Conservation (phyloP, 805 yeast species). For the Candida palmyrensis region DNA sequence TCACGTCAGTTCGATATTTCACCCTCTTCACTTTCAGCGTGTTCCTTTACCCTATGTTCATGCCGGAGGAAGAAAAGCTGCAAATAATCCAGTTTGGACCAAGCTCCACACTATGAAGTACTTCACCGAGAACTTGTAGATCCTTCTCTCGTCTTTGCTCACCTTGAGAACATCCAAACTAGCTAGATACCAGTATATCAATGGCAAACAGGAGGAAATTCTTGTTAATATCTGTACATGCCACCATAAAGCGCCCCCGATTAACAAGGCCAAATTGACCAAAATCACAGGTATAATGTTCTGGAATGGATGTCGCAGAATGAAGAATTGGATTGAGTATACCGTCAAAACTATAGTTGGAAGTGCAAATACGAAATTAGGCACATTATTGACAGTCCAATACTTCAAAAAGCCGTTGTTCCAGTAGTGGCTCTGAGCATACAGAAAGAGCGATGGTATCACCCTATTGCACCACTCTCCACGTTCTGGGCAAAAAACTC, state of each 20-base stretch:
- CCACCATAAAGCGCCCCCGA: conserved; percentile 57
- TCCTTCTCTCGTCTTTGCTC: conserved; percentile 5
- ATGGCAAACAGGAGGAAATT: conserved; percentile 70
- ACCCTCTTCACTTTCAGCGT: no score
- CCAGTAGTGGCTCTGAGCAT: conserved; percentile 83
- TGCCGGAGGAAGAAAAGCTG: conserved; percentile 93
- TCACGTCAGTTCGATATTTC: no score
- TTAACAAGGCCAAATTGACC: conserved; percentile 39
- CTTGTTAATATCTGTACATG: conserved; percentile 86
- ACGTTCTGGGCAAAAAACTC: conserved; percentile 64
- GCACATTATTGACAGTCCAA: conserved; percentile 78
- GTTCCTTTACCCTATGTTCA: no score
- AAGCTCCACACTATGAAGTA: conserved; percentile 61
- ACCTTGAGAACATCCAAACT: conserved; percentile 12
- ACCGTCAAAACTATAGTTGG: conserved; percentile 56
- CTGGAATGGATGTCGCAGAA: conserved; percentile 27
- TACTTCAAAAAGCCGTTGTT: conserved; percentile 72
- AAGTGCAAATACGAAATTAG: conserved; percentile 71
- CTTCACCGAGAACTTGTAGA: conserved; percentile 18
- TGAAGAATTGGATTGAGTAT: conserved; percentile 35
- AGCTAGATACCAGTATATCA: conserved; percentile 68
- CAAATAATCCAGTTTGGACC: conserved; percentile 67
- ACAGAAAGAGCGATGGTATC: conserved; percentile 59
- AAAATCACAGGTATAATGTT: conserved; percentile 34
- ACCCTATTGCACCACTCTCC: conserved; percentile 70